Conservation (phyloP, 1,284 basidiomycete species). For the Wolfiporia cocos region DNA sequence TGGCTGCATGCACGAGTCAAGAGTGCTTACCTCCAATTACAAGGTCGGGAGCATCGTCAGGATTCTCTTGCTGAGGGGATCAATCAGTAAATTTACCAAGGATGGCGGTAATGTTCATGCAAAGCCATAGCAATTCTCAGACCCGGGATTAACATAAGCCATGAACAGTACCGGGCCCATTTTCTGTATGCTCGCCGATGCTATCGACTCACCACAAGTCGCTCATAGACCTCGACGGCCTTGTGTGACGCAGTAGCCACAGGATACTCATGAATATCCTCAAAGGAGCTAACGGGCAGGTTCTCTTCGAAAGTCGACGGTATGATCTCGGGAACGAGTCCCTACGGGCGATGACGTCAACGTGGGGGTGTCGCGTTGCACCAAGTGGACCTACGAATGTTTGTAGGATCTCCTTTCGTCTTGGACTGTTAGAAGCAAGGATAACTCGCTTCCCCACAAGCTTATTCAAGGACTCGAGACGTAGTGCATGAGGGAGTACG, state of each 20-base stretch:
- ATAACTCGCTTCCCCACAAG: constrained; percentile 73
- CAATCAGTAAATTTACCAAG: constrained; percentile 3
- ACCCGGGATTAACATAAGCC: no score
- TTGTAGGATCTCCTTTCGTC: constrained; percentile 81
- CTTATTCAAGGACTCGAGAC: constrained; percentile 65
- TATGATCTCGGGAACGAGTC: constrained; percentile 81
- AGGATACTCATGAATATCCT: constrained; percentile 86
- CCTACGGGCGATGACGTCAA: constrained; percentile 40
- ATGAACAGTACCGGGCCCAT: no score
- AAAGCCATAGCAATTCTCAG: background rate
- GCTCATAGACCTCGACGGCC: constrained; percentile 89
- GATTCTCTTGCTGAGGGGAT: constrained; percentile 44
- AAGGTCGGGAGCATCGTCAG: constrained; percentile 86
- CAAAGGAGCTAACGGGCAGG: constrained; percentile 63
- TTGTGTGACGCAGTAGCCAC: constrained; percentile 91
- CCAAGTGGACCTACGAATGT: constrained; percentile 53
- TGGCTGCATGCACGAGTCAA: background rate
- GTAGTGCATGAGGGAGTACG: constrained; percentile 70
- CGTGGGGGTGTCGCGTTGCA: constrained; percentile 2
- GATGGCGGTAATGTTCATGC: background rate
- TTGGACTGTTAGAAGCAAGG: constrained; percentile 81
- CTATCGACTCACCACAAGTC: constrained; percentile 58
- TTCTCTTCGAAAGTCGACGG: constrained; percentile 89
- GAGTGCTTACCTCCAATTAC: constrained; percentile 78
- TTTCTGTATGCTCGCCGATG: no score